Conservation (phyloP, 2,329 filamentous ascomycete species). For the Nannizziopsis arthrosporioides region DNA sequence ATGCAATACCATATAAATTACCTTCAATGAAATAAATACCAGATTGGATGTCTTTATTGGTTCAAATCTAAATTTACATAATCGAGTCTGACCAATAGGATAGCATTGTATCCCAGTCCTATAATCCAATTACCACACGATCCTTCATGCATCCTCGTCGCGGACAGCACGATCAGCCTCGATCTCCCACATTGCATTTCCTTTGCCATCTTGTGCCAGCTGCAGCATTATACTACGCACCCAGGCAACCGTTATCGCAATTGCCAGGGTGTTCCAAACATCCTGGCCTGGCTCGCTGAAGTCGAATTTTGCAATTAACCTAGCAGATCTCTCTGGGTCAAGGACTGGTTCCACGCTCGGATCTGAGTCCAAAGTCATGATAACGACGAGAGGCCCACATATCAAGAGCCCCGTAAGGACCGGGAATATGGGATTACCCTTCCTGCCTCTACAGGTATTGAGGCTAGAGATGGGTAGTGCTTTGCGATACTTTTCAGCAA, state of each 20-base stretch:
- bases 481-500: constrained; percentile 35
- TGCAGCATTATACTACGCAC: constrained; percentile 41
- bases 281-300: constrained; percentile 43
- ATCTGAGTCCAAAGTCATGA: constrained; percentile 41
- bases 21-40: neutral
- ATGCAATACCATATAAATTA: neutral
- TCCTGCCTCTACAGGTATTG: constrained; percentile 5
- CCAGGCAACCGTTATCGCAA: constrained; percentile 46
- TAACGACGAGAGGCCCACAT: constrained; percentile 41
- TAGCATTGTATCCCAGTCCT: neutral
- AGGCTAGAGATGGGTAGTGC: constrained; percentile 15
- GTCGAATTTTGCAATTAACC: constrained; percentile 43
- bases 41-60: neutral
- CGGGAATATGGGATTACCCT: constrained; percentile 25
- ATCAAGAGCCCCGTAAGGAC: constrained; percentile 46
- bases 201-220: constrained; percentile 24
- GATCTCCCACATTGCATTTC: neutral
- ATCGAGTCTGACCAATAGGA: neutral
- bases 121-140: neutral
- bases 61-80: neutral
- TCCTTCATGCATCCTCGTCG: neutral
- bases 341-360: constrained; percentile 20
- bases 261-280: constrained; percentile 49
- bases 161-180: neutral
- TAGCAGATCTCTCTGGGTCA: constrained; percentile 16